Conservation (phyloP, 306 rosid genomes). For the Acmispon strigosus region DNA sequence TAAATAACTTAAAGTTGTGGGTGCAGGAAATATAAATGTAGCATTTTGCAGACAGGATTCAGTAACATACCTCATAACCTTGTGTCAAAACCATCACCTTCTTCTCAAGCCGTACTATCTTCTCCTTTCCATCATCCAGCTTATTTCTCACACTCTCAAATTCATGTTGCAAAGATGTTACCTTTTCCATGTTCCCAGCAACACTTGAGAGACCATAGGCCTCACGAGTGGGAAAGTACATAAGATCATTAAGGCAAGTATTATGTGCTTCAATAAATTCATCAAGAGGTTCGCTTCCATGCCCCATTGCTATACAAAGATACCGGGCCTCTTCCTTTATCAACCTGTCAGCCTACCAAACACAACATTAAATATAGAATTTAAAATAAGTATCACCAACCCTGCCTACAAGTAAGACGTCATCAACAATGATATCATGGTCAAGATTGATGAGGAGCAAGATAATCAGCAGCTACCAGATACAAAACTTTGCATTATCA, state of each 20-base stretch:
- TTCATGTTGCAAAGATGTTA: slow-evolving; percentile 64
- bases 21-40: neutral
- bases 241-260: slow-evolving; percentile 69
- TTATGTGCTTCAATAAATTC: slow-evolving; percentile 82
- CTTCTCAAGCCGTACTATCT: slow-evolving; percentile 62
- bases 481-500: neutral
- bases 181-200: slow-evolving; percentile 76
- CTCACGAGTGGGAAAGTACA: slow-evolving; percentile 63
- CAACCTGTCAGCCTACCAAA: slow-evolving; percentile 59
- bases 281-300: slow-evolving; percentile 62
- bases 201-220: slow-evolving; percentile 78
- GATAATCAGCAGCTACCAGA: neutral
- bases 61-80: slow-evolving; percentile 74
- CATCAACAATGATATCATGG: neutral
- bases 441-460: neutral
- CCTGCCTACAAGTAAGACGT: neutral
- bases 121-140: slow-evolving; percentile 68
- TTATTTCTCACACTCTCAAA: slow-evolving; percentile 55
- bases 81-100: slow-evolving; percentile 66
- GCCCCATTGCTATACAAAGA: slow-evolving; percentile 76
- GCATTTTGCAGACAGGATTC: slow-evolving; percentile 8
- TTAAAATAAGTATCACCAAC: neutral
- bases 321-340: slow-evolving; percentile 60
- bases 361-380: neutral
- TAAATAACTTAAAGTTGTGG: neutral